Evolutionary conservation across 164 flowering plant genomes (phyloP).

Genomic region (Magnolia officinalis): DNA sequence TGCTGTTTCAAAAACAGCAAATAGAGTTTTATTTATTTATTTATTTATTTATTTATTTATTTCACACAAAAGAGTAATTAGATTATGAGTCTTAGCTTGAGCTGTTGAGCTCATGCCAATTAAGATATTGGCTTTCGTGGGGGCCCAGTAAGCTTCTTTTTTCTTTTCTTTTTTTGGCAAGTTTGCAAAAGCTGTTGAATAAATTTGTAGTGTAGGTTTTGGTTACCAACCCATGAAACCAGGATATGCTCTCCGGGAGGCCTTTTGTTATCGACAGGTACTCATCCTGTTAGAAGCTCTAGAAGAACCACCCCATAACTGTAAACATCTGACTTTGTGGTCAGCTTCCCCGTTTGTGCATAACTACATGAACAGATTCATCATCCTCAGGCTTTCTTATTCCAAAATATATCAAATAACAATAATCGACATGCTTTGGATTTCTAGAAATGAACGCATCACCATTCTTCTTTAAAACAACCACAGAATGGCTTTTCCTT

Average conservation of each 20-base stretch:
- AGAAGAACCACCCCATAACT: constrained; percentile 91
- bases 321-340: constrained; percentile 94
- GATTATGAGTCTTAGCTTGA: too few relatives aligned
- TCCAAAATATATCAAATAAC: background rate
- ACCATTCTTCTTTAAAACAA: too few relatives aligned
- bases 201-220: background rate
- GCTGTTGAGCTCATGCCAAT: too few relatives aligned
- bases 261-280: constrained; percentile 66
- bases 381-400: background rate
- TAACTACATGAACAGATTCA: constrained; percentile 44
- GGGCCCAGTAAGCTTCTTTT: too few relatives aligned
- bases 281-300: constrained; percentile 89
- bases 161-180: too few relatives aligned
- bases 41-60: too few relatives aligned
- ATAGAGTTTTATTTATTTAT: too few relatives aligned
- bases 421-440: background rate
- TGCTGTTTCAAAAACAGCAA: too few relatives aligned
- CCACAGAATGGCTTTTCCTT: too few relatives aligned
- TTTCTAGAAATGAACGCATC: too few relatives aligned
- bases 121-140: too few relatives aligned
- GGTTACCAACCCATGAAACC: constrained; percentile 83
- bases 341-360: constrained; percentile 82
- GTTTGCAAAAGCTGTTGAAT: background rate
- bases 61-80: too few relatives aligned
- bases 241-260: constrained; percentile 85